A percentile compares a stretch with the other conserved stretches of the same genome.
Evolutionary conservation across 495 filamentous ascomycete genomes (phyloP).

Genomic region (Cryomyces antarcticus): DNA sequence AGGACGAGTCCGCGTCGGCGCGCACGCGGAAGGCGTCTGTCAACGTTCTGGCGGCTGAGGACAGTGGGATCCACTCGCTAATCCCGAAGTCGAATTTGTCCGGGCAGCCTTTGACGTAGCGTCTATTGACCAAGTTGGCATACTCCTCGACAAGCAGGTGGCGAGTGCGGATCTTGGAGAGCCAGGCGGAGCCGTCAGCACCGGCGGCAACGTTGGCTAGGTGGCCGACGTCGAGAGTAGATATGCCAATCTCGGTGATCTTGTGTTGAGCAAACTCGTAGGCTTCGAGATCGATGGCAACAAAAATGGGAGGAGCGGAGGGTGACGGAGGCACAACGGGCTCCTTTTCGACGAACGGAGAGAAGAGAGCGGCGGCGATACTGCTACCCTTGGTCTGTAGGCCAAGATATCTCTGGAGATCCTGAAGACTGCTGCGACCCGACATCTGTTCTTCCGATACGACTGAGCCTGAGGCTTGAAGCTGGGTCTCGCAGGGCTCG

Average conservation of each 20-base stretch:
- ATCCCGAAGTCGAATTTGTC: constrained; percentile 5
- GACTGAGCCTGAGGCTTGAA: too few relatives aligned
- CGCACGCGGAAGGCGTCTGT: neutral
- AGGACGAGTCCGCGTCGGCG: neutral
- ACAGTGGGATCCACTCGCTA: neutral
- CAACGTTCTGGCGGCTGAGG: neutral
- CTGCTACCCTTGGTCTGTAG: too few relatives aligned
- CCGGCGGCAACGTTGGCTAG: neutral
- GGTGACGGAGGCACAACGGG: too few relatives aligned
- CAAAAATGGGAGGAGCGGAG: neutral
- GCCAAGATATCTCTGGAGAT: too few relatives aligned
- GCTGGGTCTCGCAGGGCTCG: too few relatives aligned
- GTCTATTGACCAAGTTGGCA: constrained; percentile 1
- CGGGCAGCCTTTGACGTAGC: constrained; percentile 5
- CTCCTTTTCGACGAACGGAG: too few relatives aligned
- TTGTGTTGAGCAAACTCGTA: constrained; percentile 6
- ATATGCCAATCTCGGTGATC: constrained; percentile 7
- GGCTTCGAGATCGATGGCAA: constrained; percentile 7
- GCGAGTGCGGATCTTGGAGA: constrained; percentile 2
- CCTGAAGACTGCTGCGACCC: too few relatives aligned
- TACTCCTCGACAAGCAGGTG: constrained; percentile 3
- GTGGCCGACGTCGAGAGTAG: constrained; percentile 3
- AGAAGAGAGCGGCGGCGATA: too few relatives aligned
- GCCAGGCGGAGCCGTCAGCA: neutral
- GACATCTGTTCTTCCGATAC: too few relatives aligned